phyloP scores from a whole-genome alignment of 2,329 filamentous ascomycete species.

The Bipolaris sorokiniana region DNA sequence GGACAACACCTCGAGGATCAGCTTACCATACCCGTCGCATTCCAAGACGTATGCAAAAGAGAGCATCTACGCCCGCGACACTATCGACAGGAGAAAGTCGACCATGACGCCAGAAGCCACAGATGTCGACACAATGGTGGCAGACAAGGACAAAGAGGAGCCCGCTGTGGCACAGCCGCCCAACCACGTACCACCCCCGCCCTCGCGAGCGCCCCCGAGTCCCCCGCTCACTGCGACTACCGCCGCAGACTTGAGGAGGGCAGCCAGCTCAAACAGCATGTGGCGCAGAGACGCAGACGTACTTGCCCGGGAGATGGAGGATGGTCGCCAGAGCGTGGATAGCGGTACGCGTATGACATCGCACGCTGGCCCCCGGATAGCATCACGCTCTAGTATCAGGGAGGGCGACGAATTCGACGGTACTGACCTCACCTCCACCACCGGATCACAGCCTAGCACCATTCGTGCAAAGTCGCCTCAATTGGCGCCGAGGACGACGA shows the following conservation, averaged over 20 bases:
- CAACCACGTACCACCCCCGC: slow-evolving; percentile 27
- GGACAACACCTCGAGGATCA: slow-evolving; percentile 46
- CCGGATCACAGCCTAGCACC: slow-evolving; percentile 50
- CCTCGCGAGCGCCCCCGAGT: slow-evolving; percentile 53
- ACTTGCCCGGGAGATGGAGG: slow-evolving; percentile 45
- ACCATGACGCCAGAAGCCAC: slow-evolving; percentile 51
- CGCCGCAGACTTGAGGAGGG: slow-evolving; percentile 52
- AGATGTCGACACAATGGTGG: slow-evolving; percentile 45
- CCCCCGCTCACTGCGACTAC: slow-evolving; percentile 54
- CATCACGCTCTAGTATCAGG: slow-evolving; percentile 53
- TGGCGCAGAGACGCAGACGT: slow-evolving; percentile 48
- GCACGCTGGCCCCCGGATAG: slow-evolving; percentile 45
- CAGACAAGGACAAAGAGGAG: slow-evolving; percentile 29
- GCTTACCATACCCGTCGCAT: slow-evolving; percentile 77
- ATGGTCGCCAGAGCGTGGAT: slow-evolving; percentile 52
- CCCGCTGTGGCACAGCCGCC: slow-evolving; percentile 18
- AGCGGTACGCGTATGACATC: slow-evolving; percentile 46
- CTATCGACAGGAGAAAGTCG: slow-evolving; percentile 39
- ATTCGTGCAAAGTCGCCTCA: slow-evolving; percentile 41
- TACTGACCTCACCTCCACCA: slow-evolving; percentile 54
- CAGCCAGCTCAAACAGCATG: slow-evolving; percentile 54
- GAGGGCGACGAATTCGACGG: slow-evolving; percentile 46
- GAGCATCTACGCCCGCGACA: slow-evolving; percentile 67
- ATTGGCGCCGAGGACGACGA: slow-evolving; percentile 27
- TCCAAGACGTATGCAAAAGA: slow-evolving; percentile 94